These are phyloP conservation scores for Polychaeton citri DNA, from an alignment of 2,329 filamentous ascomycete genomes.

Conservation along the genomic window DNA sequence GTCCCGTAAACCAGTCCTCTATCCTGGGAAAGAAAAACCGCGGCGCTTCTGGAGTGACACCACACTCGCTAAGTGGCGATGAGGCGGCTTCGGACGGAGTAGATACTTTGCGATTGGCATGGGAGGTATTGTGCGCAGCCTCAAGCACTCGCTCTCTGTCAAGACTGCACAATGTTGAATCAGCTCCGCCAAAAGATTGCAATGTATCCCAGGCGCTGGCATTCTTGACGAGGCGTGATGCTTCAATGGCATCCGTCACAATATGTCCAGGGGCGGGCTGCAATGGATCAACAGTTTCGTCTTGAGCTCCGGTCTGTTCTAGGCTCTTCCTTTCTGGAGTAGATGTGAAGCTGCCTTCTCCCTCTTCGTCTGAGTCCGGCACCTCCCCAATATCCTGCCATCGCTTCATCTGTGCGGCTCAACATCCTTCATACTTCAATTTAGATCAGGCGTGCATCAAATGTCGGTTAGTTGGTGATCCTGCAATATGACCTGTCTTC, in stretches of 20 bases:
- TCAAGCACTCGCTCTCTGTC: no score
- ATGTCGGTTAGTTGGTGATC: no score
- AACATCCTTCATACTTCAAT: conserved; percentile 12
- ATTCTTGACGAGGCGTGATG: neutral
- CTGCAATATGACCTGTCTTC: no score
- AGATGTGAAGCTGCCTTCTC: conserved; percentile 5
- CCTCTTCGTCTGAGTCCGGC: conserved; percentile 38
- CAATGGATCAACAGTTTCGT: neutral
- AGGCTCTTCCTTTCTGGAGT: neutral
- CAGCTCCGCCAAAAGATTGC: neutral
- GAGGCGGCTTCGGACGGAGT: conserved; percentile 5
- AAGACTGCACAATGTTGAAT: no score
- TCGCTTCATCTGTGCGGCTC: conserved; percentile 29
- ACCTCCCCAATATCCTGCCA: conserved; percentile 38
- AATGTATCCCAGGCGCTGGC: neutral
- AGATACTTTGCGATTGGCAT: neutral
- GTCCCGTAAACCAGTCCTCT: neutral
- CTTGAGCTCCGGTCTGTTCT: neutral
- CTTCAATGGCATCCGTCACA: neutral
- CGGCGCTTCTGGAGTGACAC: conserved; percentile 9
- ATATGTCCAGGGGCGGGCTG: neutral
- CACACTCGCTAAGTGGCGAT: conserved; percentile 15
- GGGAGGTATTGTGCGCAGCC: neutral
- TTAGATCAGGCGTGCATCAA: no score
- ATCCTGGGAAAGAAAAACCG: conserved; percentile 1